Evolutionary conservation across 2,329 filamentous ascomycete genomes (phyloP).

Genomic region (Sporothrix phasma): DNA sequence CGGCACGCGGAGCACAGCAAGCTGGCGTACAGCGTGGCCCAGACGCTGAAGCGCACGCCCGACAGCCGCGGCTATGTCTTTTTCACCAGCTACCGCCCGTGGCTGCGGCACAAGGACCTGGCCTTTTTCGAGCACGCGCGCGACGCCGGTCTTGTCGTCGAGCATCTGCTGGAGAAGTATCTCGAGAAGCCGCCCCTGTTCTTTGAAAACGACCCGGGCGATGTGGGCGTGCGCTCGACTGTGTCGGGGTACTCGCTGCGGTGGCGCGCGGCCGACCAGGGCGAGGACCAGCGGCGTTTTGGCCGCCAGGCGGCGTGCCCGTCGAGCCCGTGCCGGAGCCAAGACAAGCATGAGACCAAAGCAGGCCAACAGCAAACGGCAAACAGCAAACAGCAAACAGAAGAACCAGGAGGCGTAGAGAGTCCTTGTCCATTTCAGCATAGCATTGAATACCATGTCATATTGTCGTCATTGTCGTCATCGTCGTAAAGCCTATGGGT

Average conservation of each 20-base stretch:
- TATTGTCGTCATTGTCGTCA: not conserved
- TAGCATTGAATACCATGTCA: not conserved
- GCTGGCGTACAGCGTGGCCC: conserved; percentile 60
- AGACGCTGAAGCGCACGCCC: conserved; percentile 48
- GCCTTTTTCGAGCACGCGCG: conserved; percentile 73
- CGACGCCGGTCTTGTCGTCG: conserved; percentile 61
- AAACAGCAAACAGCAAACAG: no score
- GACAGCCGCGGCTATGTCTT: conserved; percentile 69
- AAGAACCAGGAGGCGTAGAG: no score
- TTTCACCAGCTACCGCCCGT: conserved; percentile 89
- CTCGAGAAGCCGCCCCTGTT: conserved; percentile 72
- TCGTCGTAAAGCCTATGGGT: not conserved
- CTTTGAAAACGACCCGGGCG: conserved; percentile 82
- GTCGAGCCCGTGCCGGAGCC: not conserved
- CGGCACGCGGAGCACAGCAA: conserved; percentile 80
- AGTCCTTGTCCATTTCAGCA: not conserved
- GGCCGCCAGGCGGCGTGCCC: conserved; percentile 13
- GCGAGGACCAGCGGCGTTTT: conserved; percentile 15
- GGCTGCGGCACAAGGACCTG: conserved; percentile 76
- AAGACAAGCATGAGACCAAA: no score
- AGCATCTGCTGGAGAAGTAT: conserved; percentile 69
- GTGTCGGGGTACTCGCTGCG: conserved; percentile 68
- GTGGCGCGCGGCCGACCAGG: conserved; percentile 42
- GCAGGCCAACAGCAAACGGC: not conserved
- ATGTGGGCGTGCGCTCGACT: conserved; percentile 69